These are phyloP conservation scores for Evernia prunastri DNA, from an alignment of 495 filamentous ascomycete species.

Conservation along the genomic window DNA sequence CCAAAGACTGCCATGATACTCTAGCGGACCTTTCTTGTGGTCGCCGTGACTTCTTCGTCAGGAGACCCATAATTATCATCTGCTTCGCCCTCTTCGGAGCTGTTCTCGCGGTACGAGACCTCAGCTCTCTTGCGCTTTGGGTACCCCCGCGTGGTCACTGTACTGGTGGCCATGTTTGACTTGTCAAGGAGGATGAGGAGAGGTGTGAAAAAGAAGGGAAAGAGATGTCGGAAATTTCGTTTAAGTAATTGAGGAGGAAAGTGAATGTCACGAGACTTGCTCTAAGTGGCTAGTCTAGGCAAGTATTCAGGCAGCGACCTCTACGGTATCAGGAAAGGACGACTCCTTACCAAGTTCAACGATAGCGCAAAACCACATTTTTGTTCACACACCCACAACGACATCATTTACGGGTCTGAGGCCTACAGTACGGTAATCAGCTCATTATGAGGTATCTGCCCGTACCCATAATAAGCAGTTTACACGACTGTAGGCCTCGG, in stretches of 20 bases:
- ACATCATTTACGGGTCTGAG: no score
- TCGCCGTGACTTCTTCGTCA: neutral
- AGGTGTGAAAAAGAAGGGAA: neutral
- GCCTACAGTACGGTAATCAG: no score
- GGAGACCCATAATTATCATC: neutral
- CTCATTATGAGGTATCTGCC: no score
- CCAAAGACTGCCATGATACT: neutral
- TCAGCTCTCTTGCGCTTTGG: conserved; percentile 19
- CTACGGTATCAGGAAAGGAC: no score
- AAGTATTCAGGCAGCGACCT: no score
- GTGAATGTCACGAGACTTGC: neutral
- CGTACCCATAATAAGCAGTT: no score
- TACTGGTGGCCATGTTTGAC: neutral
- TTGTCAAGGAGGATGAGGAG: neutral
- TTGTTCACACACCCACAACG: no score
- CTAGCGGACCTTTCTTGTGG: neutral
- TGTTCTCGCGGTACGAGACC: conserved; percentile 13
- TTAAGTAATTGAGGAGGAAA: neutral
- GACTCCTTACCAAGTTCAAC: no score
- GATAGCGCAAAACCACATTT: no score
- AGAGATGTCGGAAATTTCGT: neutral
- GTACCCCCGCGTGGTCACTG: neutral
- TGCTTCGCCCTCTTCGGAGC: conserved; percentile 9
- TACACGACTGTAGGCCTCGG: no score
- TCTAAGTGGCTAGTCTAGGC: no score